Evolutionary conservation across 164 flowering plant species (phyloP).

Genomic region (grape (Vitis vinifera)): ASM3070453v1 NC_081822.1:12100001-12100500

Average conservation of each 20-base stretch:
- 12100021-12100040: background rate
- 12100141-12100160: too few species aligned
- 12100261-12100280: conserved; percentile 52
- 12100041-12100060: too few species aligned
- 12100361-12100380: conserved; percentile 37
- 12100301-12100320: conserved; percentile 18
- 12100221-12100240: conserved; percentile 57
- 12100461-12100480: background rate
- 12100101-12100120: too few species aligned
- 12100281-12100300: conserved; percentile 43
- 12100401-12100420: conserved; percentile 67
- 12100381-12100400: conserved; percentile 84
- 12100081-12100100: too few species aligned
- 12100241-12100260: conserved; percentile 65
- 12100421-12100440: conserved; percentile 63
- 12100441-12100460: conserved; percentile 37
- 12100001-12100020: background rate
- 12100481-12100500: background rate
- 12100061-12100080: too few species aligned
- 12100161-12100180: background rate
- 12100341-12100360: background rate
- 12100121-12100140: too few species aligned
- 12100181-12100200: background rate
- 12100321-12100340: conserved; percentile 2
- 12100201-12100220: conserved; percentile 37